These are phyloP conservation scores for Kodamaea plutei DNA, from an alignment of 1,139 yeast species.

Conservation along the genomic window DNA sequence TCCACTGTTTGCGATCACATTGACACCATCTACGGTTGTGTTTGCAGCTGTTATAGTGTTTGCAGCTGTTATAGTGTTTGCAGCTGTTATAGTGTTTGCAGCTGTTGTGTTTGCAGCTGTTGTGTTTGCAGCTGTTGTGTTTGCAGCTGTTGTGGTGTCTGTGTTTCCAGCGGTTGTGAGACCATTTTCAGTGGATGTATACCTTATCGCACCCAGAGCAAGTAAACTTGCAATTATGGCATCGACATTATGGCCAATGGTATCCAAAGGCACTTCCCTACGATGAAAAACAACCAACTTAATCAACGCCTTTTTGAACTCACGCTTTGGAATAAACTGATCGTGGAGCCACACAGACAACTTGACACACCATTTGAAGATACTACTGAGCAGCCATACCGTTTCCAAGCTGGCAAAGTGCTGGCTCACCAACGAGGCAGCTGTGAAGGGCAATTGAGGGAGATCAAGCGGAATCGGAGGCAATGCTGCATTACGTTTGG, in stretches of 20 bases:
- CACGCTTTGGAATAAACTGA: constrained; percentile 45
- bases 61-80: not conserved
- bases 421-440: constrained; percentile 44
- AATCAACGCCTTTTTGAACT: constrained; percentile 49
- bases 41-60: too few relatives aligned
- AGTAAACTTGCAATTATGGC: constrained; percentile 48
- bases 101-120: not conserved
- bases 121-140: too few relatives aligned
- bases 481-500: constrained; percentile 18
- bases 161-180: constrained; percentile 8
- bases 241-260: constrained; percentile 54
- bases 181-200: constrained; percentile 16
- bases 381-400: constrained; percentile 37
- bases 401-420: constrained; percentile 41
- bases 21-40: constrained; percentile 16
- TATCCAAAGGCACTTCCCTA: constrained; percentile 50
- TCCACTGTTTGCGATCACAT: constrained; percentile 7
- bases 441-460: constrained; percentile 56
- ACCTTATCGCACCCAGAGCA: constrained; percentile 42
- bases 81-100: not conserved
- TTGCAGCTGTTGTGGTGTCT: too few relatives aligned
- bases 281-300: constrained; percentile 49
- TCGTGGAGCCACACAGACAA: constrained; percentile 51
- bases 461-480: constrained; percentile 53
- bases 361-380: constrained; percentile 49